Conservation (phyloP, 164 flowering plant species). For the Sedum album region DNA sequence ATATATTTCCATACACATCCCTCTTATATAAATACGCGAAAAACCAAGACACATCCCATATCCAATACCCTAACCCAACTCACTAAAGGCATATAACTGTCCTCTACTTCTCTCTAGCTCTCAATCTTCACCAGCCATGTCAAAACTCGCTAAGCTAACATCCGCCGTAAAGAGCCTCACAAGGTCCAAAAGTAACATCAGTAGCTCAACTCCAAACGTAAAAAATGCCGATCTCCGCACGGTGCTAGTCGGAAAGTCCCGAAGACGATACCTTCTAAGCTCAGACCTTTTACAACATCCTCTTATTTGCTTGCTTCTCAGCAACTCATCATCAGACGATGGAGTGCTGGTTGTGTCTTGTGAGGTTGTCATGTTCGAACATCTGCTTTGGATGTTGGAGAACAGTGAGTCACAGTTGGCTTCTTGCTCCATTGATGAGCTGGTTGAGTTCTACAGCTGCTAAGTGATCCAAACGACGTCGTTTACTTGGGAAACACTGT, state of each 20-base stretch:
- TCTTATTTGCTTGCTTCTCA: slow-evolving; percentile 58
- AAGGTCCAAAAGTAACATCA: slow-evolving; percentile 1
- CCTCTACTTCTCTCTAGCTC: slow-evolving; percentile 11
- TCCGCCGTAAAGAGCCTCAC: slow-evolving; percentile 25
- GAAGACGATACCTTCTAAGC: slow-evolving; percentile 53
- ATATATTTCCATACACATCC: not conserved
- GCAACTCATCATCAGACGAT: slow-evolving; percentile 21
- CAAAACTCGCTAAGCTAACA: slow-evolving; percentile 30
- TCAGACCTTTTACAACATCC: slow-evolving; percentile 61
- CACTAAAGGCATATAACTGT: not conserved
- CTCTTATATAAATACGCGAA: not conserved
- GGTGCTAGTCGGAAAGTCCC: slow-evolving; percentile 48
- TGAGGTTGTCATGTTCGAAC: slow-evolving; percentile 91
- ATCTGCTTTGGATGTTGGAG: slow-evolving; percentile 90
- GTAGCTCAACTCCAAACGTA: slow-evolving; percentile 14
- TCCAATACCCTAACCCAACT: not conserved
- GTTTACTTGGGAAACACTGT: not conserved
- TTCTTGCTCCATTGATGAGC: slow-evolving; percentile 50
- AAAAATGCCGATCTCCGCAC: not conserved
- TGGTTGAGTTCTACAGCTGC: slow-evolving; percentile 61
- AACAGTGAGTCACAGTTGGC: slow-evolving; percentile 44
- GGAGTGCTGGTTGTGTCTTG: slow-evolving; percentile 40
- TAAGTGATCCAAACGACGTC: slow-evolving; percentile 11
- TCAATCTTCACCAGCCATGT: slow-evolving; percentile 14
- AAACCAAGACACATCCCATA: not conserved